Percentiles rank a stretch among this genome's conserved stretches.
Conservation (phyloP, 805 yeast genomes). For the Citeromyces matritensis region DNA sequence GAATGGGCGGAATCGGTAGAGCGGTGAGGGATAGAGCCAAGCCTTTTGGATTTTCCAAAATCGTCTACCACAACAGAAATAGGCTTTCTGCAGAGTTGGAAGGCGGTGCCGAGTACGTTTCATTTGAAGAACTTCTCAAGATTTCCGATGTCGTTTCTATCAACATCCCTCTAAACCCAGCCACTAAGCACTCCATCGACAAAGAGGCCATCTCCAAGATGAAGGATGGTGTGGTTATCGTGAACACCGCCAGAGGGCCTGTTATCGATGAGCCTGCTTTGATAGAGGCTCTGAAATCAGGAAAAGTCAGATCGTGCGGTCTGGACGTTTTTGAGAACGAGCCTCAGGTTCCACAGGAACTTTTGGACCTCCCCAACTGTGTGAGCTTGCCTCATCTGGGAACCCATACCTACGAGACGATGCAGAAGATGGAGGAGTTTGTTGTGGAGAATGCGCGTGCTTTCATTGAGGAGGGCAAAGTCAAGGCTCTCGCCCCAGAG, state of each 20-base stretch:
- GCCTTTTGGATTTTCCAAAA: constrained; percentile 65
- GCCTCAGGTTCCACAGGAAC: constrained; percentile 54
- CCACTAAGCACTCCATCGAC: constrained; percentile 59
- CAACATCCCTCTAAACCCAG: constrained; percentile 60
- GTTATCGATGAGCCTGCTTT: constrained; percentile 55
- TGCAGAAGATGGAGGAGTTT: constrained; percentile 66
- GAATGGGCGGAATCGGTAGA: constrained; percentile 86
- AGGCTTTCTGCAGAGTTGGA: constrained; percentile 47
- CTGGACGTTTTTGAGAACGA: constrained; percentile 67
- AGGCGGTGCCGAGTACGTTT: constrained; percentile 53
- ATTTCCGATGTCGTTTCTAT: constrained; percentile 59
- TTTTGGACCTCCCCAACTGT: constrained; percentile 50
- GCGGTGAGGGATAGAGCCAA: constrained; percentile 55
- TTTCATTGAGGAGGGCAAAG: constrained; percentile 52
- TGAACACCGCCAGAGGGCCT: constrained; percentile 86
- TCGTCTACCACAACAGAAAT: constrained; percentile 59
- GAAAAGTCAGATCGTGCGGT: constrained; percentile 56
- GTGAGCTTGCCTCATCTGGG: constrained; percentile 84
- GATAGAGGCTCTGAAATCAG: constrained; percentile 37
- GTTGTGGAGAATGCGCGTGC: constrained; percentile 53
- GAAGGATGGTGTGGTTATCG: constrained; percentile 66
- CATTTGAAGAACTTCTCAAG: constrained; percentile 51
- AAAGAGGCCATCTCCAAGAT: constrained; percentile 43
- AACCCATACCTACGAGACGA: constrained; percentile 63
- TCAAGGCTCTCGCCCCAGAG: constrained; percentile 74